Evolutionary conservation across 768 basidiomycete genomes (phyloP).

Genomic region (Mycena vulgaris): DNA sequence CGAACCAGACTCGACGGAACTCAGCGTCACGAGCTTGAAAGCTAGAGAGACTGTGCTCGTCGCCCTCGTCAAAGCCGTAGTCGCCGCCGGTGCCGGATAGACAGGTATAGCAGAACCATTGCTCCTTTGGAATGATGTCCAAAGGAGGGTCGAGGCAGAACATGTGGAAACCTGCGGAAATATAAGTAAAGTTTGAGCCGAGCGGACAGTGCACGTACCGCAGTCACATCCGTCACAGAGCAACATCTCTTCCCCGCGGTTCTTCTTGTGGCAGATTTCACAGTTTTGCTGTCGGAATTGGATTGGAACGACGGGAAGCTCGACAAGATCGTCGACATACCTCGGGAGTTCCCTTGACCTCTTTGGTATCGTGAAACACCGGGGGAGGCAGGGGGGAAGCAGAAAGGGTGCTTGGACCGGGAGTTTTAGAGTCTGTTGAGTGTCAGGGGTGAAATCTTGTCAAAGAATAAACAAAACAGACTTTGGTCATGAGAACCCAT

Average conservation of each 20-base stretch:
- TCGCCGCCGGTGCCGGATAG: conserved; percentile 93
- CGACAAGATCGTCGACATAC: conserved; percentile 55
- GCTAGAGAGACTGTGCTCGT: conserved; percentile 92
- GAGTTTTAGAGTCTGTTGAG: conserved; percentile 49
- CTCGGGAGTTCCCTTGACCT: conserved; percentile 66
- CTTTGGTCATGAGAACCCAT: conserved; percentile 68
- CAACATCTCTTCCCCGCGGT: conserved; percentile 92
- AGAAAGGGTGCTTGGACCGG: conserved; percentile 36
- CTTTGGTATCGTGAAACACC: conserved; percentile 64
- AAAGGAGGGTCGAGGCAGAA: conserved; percentile 97
- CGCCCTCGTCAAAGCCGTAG: conserved; percentile 98
- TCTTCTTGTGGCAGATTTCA: conserved; percentile 93
- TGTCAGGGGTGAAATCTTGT: conserved; percentile 26
- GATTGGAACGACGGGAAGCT: conserved; percentile 41
- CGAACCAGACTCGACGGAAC: conserved; percentile 93
- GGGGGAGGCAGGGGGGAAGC: conserved; percentile 59
- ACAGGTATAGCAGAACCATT: conserved; percentile 97
- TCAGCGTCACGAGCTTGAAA: conserved; percentile 94
- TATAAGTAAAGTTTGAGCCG: conserved; percentile 16
- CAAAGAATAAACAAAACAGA: conserved; percentile 45
- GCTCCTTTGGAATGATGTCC: conserved; percentile 86
- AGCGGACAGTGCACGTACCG: conserved; percentile 62
- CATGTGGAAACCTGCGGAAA: conserved; percentile 88
- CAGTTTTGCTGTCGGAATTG: conserved; percentile 80
- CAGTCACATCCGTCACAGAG: conserved; percentile 91